These are phyloP conservation scores for Blattamonas nauphoetae DNA, from an alignment of 78 protist genomes.

Conservation along the genomic window DNA sequence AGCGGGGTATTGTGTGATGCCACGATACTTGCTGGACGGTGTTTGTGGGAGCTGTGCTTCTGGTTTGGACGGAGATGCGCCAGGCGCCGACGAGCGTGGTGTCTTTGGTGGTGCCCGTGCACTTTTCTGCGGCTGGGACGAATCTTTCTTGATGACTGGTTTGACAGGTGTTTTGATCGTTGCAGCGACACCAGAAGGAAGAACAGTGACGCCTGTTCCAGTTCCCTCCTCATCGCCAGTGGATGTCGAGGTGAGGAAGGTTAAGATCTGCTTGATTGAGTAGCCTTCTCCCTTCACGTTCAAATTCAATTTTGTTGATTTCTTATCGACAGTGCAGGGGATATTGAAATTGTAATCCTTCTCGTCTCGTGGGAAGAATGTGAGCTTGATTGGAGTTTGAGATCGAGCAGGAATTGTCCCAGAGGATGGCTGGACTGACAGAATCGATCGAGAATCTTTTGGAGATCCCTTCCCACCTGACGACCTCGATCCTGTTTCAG, in stretches of 20 bases:
- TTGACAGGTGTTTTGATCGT: too few species aligned
- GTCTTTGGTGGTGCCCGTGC: too few species aligned
- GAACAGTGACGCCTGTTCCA: too few species aligned
- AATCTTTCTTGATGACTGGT: too few species aligned
- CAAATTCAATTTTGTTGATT: constrained; percentile 38
- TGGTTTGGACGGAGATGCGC: too few species aligned
- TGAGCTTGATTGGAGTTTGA: constrained; percentile 9
- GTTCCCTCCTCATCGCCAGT: too few species aligned
- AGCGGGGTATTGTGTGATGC: too few species aligned
- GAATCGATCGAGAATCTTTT: not conserved
- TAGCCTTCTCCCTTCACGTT: constrained; percentile 69
- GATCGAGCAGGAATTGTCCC: constrained; percentile 45
- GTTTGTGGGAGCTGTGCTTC: too few species aligned
- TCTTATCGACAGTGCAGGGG: constrained; percentile 24
- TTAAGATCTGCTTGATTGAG: constrained; percentile 25
- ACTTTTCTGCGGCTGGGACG: too few species aligned
- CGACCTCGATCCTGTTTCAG: not conserved
- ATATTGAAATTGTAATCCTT: constrained; percentile 40
- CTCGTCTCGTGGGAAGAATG: constrained; percentile 50
- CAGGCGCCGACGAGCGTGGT: too few species aligned
- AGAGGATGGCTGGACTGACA: constrained; percentile 20
- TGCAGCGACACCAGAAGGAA: too few species aligned
- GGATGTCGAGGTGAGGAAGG: not conserved
- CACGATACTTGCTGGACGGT: too few species aligned
- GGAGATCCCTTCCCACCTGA: not conserved